Base-by-base conservation (phyloP, 2,329 filamentous ascomycete species). In the Septoria linicola region DNA sequence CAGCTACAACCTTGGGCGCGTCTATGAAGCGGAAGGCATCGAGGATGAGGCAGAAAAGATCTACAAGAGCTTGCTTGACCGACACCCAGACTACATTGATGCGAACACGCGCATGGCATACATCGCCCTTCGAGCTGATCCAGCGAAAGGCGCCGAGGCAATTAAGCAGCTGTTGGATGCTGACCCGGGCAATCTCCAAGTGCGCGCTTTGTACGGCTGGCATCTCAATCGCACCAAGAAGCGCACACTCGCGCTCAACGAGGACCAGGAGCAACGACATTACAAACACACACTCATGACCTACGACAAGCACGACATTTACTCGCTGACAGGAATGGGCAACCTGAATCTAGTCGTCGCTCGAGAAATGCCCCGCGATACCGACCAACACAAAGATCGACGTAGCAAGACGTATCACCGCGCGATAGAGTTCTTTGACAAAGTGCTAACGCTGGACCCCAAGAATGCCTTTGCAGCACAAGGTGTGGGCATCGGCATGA, bases 351-450 rank as follows among this genome's bases (percentile, higher is more conserved):
- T 99, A 34, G 77, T 86, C 60, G 84, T 89, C 55, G 93, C 93
- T 8, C 84, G 93, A 61, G 95, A 99, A 70, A 96, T 97, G 90
- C 87, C 89, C 23, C 84, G 91, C 43, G 88, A 93, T 55, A 88
- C 88, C 0, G 93, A 97, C 7, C 79, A 84, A 53, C 92, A 99
- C 54, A 95, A 89, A 72, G 87, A 95, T 63, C 96, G 95, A 74
- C 85, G 91, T 46, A 87, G 85, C 51, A 88, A 87, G 61, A 86
- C 84, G 55, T 99, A 97, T 67, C 83, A 85, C 67, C 90, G 92
- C 60, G 91, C 93, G 0, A 91, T 97, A 8, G 95, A 99, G 68
- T 99, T 99, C 72, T 99, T 96, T 63, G 93, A 97, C 68, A 99
- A 99, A 73, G 92, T 92, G 3, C 76, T 99, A 17, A 89, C 95